Percentiles rank a stretch among this genome's conserved stretches.
phyloP scores from a whole-genome alignment of 306 rosid genomes.

The Cicer pinnatifidum region DNA sequence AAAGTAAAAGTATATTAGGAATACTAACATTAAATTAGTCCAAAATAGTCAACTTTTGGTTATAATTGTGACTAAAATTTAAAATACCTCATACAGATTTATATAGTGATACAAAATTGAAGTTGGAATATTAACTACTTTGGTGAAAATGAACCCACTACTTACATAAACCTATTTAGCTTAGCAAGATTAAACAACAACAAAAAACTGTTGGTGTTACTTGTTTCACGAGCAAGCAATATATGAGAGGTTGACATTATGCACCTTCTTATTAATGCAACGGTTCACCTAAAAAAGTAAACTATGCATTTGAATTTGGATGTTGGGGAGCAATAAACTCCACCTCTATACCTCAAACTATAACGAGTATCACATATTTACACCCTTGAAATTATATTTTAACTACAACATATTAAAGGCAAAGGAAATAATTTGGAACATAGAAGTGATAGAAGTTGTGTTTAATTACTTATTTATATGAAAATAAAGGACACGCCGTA shows the following conservation, averaged over 20 bases:
- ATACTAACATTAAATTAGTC: too few relatives aligned
- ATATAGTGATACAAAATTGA: too few relatives aligned
- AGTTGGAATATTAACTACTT: too few relatives aligned
- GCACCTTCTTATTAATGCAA: conserved; percentile 9
- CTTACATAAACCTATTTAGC: too few relatives aligned
- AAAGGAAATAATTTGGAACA: not conserved
- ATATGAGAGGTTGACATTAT: conserved; percentile 3
- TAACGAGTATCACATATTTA: not conserved
- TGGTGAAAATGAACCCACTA: too few relatives aligned
- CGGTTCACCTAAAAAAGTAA: not conserved
- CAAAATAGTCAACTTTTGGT: too few relatives aligned
- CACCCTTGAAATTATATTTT: not conserved
- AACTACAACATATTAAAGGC: not conserved
- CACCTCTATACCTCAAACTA: not conserved
- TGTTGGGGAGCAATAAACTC: conserved; percentile 10
- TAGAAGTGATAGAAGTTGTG: not conserved
- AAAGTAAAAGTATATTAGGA: too few relatives aligned
- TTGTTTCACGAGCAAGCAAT: conserved; percentile 9
- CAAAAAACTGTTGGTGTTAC: not conserved
- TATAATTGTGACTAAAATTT: too few relatives aligned
- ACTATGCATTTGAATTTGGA: not conserved
- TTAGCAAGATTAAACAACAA: not conserved
- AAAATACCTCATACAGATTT: too few relatives aligned
- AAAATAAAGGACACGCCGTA: too few relatives aligned
- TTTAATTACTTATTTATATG: not conserved